Conservation (phyloP, 208 protist genomes). For the Trichomonas tenax region DNA sequence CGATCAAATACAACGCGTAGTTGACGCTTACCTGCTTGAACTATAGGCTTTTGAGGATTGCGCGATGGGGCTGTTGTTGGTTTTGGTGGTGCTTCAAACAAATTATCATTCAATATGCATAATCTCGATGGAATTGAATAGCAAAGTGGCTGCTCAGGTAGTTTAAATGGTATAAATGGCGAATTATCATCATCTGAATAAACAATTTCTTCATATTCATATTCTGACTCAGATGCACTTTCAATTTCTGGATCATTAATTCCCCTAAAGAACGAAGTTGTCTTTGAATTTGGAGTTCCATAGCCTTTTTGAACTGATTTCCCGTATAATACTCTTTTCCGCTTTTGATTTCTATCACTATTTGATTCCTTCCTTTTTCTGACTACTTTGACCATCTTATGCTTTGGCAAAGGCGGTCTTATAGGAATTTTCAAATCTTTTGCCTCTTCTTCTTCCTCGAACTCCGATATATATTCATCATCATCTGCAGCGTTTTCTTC, state of each 20-base stretch:
- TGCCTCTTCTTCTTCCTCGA: not conserved
- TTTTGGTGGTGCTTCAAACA: not conserved
- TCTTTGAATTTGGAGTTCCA: not conserved
- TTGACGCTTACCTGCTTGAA: not conserved
- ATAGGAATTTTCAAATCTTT: not conserved
- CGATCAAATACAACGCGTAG: not conserved
- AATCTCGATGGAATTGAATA: not conserved
- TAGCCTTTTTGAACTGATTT: not conserved
- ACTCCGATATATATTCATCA: not conserved
- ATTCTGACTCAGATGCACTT: not conserved
- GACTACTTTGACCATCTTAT: not conserved
- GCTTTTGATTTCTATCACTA: too few species aligned
- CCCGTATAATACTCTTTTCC: not conserved
- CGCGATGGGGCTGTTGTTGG: not conserved
- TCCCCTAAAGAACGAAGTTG: not conserved
- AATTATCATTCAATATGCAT: not conserved
- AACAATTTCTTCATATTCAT: not conserved
- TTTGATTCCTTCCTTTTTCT: not conserved
- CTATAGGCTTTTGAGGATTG: too few species aligned
- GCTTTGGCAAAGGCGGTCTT: not conserved
- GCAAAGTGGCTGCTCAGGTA: not conserved
- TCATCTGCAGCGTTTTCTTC: too few species aligned
- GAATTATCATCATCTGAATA: not conserved
- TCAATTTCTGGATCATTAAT: not conserved
- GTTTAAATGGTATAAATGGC: not conserved